phyloP scores from a whole-genome alignment of 2,329 filamentous ascomycete genomes.

The Xylariaceae sp. region DNA sequence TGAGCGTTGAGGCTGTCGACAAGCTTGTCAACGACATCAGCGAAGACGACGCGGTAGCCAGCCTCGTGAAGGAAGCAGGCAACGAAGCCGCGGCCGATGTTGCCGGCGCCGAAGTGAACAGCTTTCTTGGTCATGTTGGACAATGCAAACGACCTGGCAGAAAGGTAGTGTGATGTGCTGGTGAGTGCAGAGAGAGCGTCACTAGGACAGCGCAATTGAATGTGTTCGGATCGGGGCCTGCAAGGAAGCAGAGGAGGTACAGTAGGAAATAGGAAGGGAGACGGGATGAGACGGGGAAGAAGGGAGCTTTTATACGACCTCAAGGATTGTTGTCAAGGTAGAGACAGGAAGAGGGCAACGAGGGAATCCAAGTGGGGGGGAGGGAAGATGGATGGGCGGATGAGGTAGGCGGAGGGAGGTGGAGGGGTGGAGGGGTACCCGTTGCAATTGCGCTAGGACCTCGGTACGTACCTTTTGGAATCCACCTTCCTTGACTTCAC shows the following conservation, averaged over 20 bases:
- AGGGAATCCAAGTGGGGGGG: neutral
- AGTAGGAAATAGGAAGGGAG: neutral
- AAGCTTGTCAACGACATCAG: slow-evolving; percentile 83
- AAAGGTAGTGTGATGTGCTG: neutral
- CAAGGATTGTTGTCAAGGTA: slow-evolving; percentile 6
- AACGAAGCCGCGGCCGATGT: slow-evolving; percentile 82
- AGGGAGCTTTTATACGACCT: slow-evolving; percentile 16
- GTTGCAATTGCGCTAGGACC: no score
- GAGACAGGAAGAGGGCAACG: neutral
- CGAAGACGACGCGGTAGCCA: slow-evolving; percentile 92
- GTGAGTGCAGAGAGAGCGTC: neutral
- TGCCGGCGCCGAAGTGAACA: slow-evolving; percentile 81
- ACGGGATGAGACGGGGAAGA: slow-evolving; percentile 13
- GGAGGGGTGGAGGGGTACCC: no score
- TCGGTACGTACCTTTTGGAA: no score
- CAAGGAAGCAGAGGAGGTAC: neutral
- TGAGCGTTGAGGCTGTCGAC: slow-evolving; percentile 74
- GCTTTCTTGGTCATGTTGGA: slow-evolving; percentile 59
- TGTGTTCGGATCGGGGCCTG: neutral
- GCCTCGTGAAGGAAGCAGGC: slow-evolving; percentile 92
- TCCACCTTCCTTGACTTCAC: no score
- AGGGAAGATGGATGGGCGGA: neutral
- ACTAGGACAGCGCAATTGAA: neutral
- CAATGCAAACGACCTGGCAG: neutral
- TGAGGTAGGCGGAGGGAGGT: neutral